Conservation (phyloP, 2,329 filamentous ascomycete genomes). For the Aspergillus sp. region DNA sequence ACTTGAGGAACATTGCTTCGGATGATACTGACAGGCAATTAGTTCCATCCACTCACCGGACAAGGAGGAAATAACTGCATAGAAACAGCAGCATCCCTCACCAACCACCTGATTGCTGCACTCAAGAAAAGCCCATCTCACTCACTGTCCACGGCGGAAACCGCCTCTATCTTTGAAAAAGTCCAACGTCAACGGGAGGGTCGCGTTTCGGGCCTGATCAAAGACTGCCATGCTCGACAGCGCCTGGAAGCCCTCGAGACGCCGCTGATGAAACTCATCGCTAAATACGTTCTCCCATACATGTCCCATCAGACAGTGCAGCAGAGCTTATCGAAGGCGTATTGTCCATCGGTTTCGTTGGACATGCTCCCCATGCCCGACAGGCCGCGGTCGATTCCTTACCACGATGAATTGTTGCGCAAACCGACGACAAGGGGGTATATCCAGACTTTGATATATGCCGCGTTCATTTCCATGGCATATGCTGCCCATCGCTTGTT, state of each 20-base stretch:
- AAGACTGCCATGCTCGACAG: slow-evolving; percentile 9
- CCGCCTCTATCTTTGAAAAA: slow-evolving; percentile 4
- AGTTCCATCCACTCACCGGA: slow-evolving; percentile 13
- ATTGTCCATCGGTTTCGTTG: slow-evolving; percentile 5
- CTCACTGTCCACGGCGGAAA: slow-evolving; percentile 3
- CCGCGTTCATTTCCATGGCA: slow-evolving; percentile 3
- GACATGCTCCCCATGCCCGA: slow-evolving; percentile 7
- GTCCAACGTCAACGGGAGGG: slow-evolving; percentile 9
- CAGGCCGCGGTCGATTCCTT: slow-evolving; percentile 2
- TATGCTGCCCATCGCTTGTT: slow-evolving; percentile 4
- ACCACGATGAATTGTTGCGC: slow-evolving; percentile 7
- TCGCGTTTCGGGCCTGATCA: slow-evolving; percentile 5
- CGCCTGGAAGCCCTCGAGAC: slow-evolving; percentile 13
- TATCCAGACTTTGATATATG: neutral
- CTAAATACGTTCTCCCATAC: slow-evolving; percentile 5
- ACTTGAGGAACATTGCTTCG: neutral
- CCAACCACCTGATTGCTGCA: slow-evolving; percentile 8
- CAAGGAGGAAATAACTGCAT: slow-evolving; percentile 16
- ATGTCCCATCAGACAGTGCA: neutral
- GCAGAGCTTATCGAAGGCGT: slow-evolving; percentile 2
- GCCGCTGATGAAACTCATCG: slow-evolving; percentile 7
- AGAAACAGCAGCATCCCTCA: slow-evolving; percentile 13
- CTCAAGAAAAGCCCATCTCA: neutral
- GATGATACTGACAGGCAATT: neutral
- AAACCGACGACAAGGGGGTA: slow-evolving; percentile 2